phyloP scores from a whole-genome alignment of 2,329 filamentous ascomycete genomes.

The Calonectria ilicicola region DNA sequence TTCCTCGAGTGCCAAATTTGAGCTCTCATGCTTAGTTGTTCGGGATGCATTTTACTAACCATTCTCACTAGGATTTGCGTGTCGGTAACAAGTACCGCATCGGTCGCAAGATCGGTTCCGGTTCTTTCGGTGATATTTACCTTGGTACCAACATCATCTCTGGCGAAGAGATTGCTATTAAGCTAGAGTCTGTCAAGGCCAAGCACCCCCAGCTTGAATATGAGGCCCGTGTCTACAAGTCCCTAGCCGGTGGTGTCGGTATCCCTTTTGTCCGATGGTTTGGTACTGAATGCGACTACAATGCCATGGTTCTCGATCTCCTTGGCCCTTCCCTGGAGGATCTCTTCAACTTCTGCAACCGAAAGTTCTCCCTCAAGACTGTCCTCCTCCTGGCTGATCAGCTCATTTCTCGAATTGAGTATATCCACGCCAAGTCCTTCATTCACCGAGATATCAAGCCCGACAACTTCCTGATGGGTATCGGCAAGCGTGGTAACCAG shows the following conservation, averaged over 20 bases:
- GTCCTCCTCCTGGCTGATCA: conserved; percentile 96
- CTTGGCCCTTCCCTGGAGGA: conserved; percentile 96
- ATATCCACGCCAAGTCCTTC: conserved; percentile 99
- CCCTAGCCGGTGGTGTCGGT: conserved; percentile 93
- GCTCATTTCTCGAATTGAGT: conserved; percentile 98
- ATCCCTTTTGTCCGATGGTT: conserved; percentile 99
- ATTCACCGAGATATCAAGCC: conserved; percentile 99
- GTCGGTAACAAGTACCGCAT: conserved; percentile 99
- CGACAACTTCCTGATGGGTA: conserved; percentile 99
- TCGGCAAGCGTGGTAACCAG: conserved; percentile 98
- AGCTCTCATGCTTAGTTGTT: not conserved
- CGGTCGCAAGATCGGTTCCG: conserved; percentile 98
- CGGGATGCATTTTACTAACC: not conserved
- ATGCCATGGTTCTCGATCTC: conserved; percentile 98
- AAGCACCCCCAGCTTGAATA: conserved; percentile 99
- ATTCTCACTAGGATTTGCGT: conserved; percentile 81
- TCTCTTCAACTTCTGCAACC: conserved; percentile 99
- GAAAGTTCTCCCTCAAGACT: conserved; percentile 99
- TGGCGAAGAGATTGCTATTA: conserved; percentile 99
- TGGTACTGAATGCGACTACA: conserved; percentile 99
- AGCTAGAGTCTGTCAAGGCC: conserved; percentile 99
- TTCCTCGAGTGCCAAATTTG: not conserved
- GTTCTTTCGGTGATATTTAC: conserved; percentile 98
- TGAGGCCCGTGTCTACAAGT: conserved; percentile 93
- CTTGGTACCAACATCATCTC: conserved; percentile 99